A percentile compares a stretch with the other conserved stretches of the same genome.
These are phyloP conservation scores for Syzygium syzygioides DNA, from an alignment of 441 rosid genomes.

Conservation along the genomic window DNA sequence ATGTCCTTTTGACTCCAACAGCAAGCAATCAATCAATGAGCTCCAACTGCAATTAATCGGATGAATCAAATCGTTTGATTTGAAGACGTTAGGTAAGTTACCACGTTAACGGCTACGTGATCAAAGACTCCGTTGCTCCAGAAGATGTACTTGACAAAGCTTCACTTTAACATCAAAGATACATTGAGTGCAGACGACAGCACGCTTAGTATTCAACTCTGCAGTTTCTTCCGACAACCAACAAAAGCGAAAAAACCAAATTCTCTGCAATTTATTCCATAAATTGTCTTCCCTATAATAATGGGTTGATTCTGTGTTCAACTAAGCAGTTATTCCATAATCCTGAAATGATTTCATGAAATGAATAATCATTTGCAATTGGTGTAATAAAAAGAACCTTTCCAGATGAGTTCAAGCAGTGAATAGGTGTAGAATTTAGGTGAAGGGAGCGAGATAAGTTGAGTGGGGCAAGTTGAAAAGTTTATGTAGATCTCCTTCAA, in stretches of 20 bases:
- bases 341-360: not conserved
- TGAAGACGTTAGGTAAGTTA: slow-evolving; percentile 16
- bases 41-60: slow-evolving; percentile 20
- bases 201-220: not conserved
- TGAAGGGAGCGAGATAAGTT: not conserved
- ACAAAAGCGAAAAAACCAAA: not conserved
- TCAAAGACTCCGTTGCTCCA: not conserved
- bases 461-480: not conserved
- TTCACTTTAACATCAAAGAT: not conserved
- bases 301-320: not conserved
- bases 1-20: slow-evolving; percentile 1
- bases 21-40: slow-evolving; percentile 29
- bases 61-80: slow-evolving; percentile 7
- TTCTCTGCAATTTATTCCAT: not conserved
- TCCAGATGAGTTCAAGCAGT: not conserved
- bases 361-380: not conserved
- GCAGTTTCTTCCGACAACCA: not conserved
- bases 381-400: not conserved
- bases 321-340: not conserved
- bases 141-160: not conserved
- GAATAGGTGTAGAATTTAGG: not conserved
- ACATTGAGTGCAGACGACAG: not conserved
- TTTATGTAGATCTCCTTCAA: not conserved
- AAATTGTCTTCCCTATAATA: not conserved
- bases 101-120: slow-evolving; percentile 2